Evolutionary conservation across 2,329 filamentous ascomycete genomes (phyloP).

Genomic region (Neofusicoccum sp.): DNA sequence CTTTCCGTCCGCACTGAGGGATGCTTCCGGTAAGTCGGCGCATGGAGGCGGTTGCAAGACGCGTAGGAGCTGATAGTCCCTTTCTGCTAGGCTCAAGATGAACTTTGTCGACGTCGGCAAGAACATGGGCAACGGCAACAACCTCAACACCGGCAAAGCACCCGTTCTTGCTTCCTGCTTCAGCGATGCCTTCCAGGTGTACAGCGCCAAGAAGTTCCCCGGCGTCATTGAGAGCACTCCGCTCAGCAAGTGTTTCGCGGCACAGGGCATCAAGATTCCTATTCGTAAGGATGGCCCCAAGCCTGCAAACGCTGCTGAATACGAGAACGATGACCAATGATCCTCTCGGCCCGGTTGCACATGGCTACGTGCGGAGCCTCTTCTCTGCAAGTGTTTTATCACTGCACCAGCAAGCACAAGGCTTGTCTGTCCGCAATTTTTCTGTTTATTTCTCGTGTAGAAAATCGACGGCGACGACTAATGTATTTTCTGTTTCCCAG

Average conservation of each 20-base stretch:
- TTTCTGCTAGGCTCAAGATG: slow-evolving; percentile 60
- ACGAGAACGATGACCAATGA: slow-evolving; percentile 42
- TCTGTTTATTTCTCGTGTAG: not conserved
- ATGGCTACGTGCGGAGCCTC: not conserved
- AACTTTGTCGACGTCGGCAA: slow-evolving; percentile 83
- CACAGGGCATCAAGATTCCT: slow-evolving; percentile 94
- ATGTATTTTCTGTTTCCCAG: slow-evolving; percentile 6
- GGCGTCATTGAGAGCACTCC: slow-evolving; percentile 93
- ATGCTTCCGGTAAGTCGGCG: slow-evolving; percentile 71
- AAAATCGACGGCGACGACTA: slow-evolving; percentile 17
- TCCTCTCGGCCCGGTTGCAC: not conserved
- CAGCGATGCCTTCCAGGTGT: slow-evolving; percentile 89
- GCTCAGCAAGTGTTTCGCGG: slow-evolving; percentile 89
- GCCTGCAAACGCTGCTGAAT: slow-evolving; percentile 46
- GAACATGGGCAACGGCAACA: slow-evolving; percentile 40
- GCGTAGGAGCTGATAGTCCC: not conserved
- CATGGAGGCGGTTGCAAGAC: not conserved
- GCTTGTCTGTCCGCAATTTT: not conserved
- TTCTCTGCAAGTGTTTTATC: not conserved
- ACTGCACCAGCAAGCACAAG: too few relatives aligned
- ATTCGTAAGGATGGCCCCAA: slow-evolving; percentile 81
- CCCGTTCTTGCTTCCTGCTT: slow-evolving; percentile 84
- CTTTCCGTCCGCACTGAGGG: slow-evolving; percentile 93
- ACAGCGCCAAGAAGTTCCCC: slow-evolving; percentile 96
- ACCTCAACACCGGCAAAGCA: slow-evolving; percentile 73